Evolutionary conservation across 768 basidiomycete species (phyloP).

Genomic region (Boletellus emodensis): DNA sequence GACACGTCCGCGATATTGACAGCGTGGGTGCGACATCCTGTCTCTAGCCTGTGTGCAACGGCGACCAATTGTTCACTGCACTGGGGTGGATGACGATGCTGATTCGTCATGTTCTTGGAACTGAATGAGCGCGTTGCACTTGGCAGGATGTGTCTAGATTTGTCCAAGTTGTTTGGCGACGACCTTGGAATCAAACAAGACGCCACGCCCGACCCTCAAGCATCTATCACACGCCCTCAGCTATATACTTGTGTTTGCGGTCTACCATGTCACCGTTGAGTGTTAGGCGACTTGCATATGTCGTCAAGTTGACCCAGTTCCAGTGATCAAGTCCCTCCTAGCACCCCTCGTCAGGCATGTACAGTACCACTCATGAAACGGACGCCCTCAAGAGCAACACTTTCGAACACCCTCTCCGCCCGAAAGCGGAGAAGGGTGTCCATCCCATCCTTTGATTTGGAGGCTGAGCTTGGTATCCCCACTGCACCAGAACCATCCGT

Average conservation of each 20-base stretch:
- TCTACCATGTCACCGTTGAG: constrained; percentile 30
- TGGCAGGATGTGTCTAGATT: background rate
- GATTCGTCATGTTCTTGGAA: background rate
- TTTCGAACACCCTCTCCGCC: constrained; percentile 38
- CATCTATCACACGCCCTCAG: background rate
- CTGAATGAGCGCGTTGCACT: background rate
- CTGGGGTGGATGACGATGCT: background rate
- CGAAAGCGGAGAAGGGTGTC: constrained; percentile 43
- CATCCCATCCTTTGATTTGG: constrained; percentile 36
- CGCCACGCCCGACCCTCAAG: constrained; percentile 1
- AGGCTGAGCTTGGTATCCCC: constrained; percentile 29
- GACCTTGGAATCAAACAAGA: constrained; percentile 25
- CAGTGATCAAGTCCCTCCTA: constrained; percentile 25
- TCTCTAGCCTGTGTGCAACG: background rate
- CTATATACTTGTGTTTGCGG: background rate
- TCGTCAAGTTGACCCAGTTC: constrained; percentile 14
- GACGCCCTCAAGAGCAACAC: constrained; percentile 34
- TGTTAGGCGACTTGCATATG: constrained; percentile 8
- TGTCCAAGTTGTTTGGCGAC: constrained; percentile 26
- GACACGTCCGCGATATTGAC: background rate
- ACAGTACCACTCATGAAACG: constrained; percentile 33
- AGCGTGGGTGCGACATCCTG: background rate
- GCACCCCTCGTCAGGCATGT: constrained; percentile 25
- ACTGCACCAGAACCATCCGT: constrained; percentile 14
- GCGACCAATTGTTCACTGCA: background rate